phyloP scores from a whole-genome alignment of 2,329 filamentous ascomycete species.

The Neophaeococcomyces mojaviensis region DNA sequence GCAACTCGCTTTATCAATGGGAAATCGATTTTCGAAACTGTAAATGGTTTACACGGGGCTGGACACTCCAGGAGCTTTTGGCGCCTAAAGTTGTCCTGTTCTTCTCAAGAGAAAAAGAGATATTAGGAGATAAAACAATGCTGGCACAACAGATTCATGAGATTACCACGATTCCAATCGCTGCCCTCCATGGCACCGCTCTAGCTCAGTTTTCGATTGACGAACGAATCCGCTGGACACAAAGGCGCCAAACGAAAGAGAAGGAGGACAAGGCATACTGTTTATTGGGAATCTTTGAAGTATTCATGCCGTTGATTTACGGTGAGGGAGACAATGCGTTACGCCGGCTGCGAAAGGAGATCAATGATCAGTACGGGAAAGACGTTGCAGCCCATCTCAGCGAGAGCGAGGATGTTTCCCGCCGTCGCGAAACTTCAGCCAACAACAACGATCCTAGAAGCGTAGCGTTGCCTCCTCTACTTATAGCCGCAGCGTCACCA shows the following conservation, averaged over 20 bases:
- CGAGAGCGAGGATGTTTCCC: too few species aligned
- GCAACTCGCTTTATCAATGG: too few species aligned
- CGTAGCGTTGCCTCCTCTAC: too few species aligned
- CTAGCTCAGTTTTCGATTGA: conserved; percentile 13
- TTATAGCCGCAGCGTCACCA: too few species aligned
- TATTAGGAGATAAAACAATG: conserved; percentile 6
- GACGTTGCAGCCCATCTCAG: too few species aligned
- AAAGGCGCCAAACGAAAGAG: conserved; percentile 27
- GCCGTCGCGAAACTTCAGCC: too few species aligned
- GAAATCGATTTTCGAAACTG: too few species aligned
- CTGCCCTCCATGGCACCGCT: conserved; percentile 4
- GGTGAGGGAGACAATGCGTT: conserved; percentile 29
- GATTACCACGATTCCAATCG: conserved; percentile 9
- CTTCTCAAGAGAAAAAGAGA: neutral
- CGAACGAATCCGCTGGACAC: conserved; percentile 37
- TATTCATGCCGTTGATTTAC: conserved; percentile 40
- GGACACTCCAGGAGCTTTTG: conserved; percentile 9
- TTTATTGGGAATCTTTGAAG: conserved; percentile 37
- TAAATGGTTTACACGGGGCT: too few species aligned
- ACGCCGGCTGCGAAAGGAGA: conserved; percentile 15
- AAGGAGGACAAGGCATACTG: conserved; percentile 39
- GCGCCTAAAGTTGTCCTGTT: conserved; percentile 5
- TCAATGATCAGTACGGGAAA: conserved; percentile 9
- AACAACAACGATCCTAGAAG: too few species aligned
- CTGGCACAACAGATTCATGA: conserved; percentile 1